Conservation (phyloP, 2,329 filamentous ascomycete genomes). For the Pseudovirgaria hyperparasitica region DNA sequence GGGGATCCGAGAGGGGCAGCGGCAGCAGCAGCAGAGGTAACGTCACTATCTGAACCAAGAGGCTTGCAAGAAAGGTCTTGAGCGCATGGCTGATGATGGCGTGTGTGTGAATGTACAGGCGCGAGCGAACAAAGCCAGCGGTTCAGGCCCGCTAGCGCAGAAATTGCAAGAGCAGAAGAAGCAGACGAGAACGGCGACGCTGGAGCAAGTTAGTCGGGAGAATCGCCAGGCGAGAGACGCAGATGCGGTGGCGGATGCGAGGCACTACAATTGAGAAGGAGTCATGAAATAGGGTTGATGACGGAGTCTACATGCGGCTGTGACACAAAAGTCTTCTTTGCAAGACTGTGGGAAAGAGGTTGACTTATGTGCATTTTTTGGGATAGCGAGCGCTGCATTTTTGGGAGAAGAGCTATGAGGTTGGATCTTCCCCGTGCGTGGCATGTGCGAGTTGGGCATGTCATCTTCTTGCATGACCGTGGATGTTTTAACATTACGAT, state of each 20-base stretch:
- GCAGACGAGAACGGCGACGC: slow-evolving; percentile 53
- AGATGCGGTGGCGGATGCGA: slow-evolving; percentile 46
- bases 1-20: slow-evolving; percentile 59
- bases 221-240: slow-evolving; percentile 55
- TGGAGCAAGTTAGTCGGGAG: slow-evolving; percentile 54
- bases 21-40: slow-evolving; percentile 73
- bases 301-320: no score
- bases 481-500: no score
- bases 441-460: no score
- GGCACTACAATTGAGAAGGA: slow-evolving; percentile 46
- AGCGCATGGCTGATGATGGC: slow-evolving; percentile 8
- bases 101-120: slow-evolving; percentile 37
- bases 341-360: no score
- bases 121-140: slow-evolving; percentile 45
- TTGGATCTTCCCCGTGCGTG: no score
- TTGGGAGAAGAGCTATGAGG: no score
- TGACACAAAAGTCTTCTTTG: no score
- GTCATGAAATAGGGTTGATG: no score
- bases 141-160: slow-evolving; percentile 37
- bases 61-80: neutral
- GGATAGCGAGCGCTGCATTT: no score
- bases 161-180: slow-evolving; percentile 66
- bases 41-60: neutral
- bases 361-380: no score
- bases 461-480: no score